Evolutionary conservation across 805 yeast species (phyloP).

Genomic region (Metschnikowia dekortorum): DNA sequence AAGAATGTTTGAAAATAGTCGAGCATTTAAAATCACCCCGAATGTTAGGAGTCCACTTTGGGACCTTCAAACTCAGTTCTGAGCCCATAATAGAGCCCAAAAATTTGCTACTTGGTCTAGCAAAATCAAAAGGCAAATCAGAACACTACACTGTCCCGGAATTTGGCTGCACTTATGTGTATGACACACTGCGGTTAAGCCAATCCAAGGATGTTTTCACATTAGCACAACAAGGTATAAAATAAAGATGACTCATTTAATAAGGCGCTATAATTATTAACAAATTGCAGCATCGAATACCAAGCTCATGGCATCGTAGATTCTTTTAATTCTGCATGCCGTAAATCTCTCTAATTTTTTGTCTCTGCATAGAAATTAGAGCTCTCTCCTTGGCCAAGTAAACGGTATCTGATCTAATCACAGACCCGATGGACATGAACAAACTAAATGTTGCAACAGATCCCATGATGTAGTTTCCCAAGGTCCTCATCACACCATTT

Average conservation of each 20-base stretch:
- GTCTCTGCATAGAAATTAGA: slow-evolving; percentile 14
- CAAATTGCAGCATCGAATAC: neutral
- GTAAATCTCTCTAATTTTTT: slow-evolving; percentile 16
- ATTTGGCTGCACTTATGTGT: slow-evolving; percentile 67
- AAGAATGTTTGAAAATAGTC: slow-evolving; percentile 68
- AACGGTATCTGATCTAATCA: slow-evolving; percentile 68
- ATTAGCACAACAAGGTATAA: neutral
- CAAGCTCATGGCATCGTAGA: neutral
- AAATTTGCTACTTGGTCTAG: slow-evolving; percentile 45
- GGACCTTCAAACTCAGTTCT: slow-evolving; percentile 84
- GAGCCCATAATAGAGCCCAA: slow-evolving; percentile 88
- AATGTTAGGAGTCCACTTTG: slow-evolving; percentile 93
- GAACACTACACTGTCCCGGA: slow-evolving; percentile 58
- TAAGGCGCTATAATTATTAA: neutral
- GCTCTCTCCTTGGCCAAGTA: slow-evolving; percentile 20
- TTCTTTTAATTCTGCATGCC: slow-evolving; percentile 12
- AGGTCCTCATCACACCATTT: slow-evolving; percentile 90
- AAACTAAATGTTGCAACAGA: slow-evolving; percentile 96
- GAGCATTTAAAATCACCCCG: slow-evolving; percentile 54
- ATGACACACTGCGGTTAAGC: slow-evolving; percentile 28
- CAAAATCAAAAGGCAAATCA: slow-evolving; percentile 33
- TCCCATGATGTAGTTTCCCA: slow-evolving; percentile 95
- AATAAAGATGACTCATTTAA: neutral
- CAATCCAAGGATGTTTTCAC: neutral
- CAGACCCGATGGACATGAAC: slow-evolving; percentile 94